Base-by-base conservation (phyloP, 352 stramenopile species). In the Salisapilia sapeloensis region DNA sequence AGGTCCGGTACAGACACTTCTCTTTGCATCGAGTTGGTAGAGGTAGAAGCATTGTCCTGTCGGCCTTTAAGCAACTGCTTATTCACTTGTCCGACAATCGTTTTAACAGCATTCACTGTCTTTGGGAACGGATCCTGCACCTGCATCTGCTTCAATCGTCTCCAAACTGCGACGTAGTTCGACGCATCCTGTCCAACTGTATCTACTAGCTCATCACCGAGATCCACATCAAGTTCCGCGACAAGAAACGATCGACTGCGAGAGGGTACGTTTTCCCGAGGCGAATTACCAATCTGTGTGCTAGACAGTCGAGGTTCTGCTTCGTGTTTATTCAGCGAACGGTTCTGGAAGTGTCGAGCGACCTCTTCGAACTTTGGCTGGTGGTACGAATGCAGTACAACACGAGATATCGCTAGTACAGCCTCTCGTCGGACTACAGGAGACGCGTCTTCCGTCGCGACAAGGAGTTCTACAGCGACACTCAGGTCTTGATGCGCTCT, bases 371-470 rank as follows among this genome's bases (percentile, higher is more conserved):
- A 92, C 13, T 60, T 63, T 17, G 59, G 50, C 31, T 90, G 61
- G 29, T 95, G 81, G 27, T 82, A 80, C 7, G 66, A 86, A 49
- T 94, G 79, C 10, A 94, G 39, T 11, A 94, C 61, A 10, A 95
- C 46, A 40, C 82, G 74, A 15, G 78, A 72, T 4, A 95, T 40
- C 3, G 71, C 82, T 4, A 95, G 35, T 9, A 92, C 64, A 28
- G 67, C 80, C 41, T 94, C 79, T 19, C 57, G 51, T 20, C 83
- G 58, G 8, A 95, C 71, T 12, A 94, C 40, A 12, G 81, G 78
- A 15, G 72, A 89, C 27, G 66, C 78, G 44, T 94, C 78, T 17
- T 65, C 63, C 23, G 61, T 85, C 7, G 53, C 74, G 24, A 48
- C 72, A 13, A 80, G 34, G 29, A 84, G 27, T 24, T 83, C 76